phyloP scores from a whole-genome alignment of 2,329 filamentous ascomycete genomes.

The Fusarium guadeloupense region DNA sequence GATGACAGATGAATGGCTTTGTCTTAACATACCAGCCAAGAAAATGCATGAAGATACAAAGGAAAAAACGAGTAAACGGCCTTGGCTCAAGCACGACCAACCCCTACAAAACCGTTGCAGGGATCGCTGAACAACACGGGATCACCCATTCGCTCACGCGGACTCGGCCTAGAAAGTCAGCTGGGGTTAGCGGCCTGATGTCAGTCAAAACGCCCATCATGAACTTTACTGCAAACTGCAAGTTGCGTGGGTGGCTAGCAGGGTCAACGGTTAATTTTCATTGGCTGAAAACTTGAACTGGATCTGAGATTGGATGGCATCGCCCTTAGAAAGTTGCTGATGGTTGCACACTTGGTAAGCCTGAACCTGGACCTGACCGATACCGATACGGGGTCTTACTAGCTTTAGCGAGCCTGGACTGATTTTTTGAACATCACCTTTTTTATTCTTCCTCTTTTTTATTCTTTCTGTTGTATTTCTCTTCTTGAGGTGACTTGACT shows the following conservation, averaged over 20 bases:
- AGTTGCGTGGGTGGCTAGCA: slow-evolving; percentile 14
- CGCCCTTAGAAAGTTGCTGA: slow-evolving; percentile 29
- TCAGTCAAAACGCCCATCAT: slow-evolving; percentile 23
- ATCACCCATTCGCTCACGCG: slow-evolving; percentile 25
- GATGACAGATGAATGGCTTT: background rate
- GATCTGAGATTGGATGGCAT: slow-evolving; percentile 30
- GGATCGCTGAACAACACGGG: slow-evolving; percentile 36
- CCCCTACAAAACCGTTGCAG: slow-evolving; percentile 10
- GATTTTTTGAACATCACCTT: slow-evolving; percentile 12
- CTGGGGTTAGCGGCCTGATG: slow-evolving; percentile 29
- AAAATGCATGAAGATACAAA: background rate
- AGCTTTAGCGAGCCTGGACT: slow-evolving; percentile 20
- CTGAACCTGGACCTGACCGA: slow-evolving; percentile 23
- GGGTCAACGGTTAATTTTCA: slow-evolving; percentile 9
- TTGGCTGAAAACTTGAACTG: slow-evolving; percentile 16
- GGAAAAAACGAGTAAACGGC: background rate
- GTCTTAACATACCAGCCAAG: slow-evolving; percentile 10
- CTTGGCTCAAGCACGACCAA: slow-evolving; percentile 9
- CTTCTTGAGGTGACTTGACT: slow-evolving; percentile 1
- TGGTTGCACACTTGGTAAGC: slow-evolving; percentile 31
- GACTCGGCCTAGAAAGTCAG: slow-evolving; percentile 21
- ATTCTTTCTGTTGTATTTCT: background rate
- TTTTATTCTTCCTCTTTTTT: background rate
- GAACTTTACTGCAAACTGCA: no score
- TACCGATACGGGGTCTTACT: slow-evolving; percentile 2